phyloP scores from a whole-genome alignment of 805 yeast species.

The Lipomyces yamadae region DNA sequence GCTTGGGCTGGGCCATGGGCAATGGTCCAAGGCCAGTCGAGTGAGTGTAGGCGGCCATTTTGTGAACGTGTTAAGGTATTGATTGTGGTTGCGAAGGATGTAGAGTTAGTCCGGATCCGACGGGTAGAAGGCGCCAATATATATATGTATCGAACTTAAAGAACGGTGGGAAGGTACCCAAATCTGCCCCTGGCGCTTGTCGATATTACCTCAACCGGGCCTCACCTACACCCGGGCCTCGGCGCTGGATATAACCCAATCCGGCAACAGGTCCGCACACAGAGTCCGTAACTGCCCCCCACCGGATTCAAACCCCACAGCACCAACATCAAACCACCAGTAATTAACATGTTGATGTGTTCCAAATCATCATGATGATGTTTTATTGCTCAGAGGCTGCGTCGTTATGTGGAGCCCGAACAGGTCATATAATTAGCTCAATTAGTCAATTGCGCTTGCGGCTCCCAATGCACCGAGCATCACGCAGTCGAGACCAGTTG shows the following conservation, averaged over 20 bases:
- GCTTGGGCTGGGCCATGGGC: constrained; percentile 60
- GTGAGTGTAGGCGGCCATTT: constrained; percentile 33
- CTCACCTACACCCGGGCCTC: too few relatives aligned
- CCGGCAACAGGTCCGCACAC: constrained; percentile 1
- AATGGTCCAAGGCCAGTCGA: constrained; percentile 49
- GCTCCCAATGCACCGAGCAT: too few relatives aligned
- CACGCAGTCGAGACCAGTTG: too few relatives aligned
- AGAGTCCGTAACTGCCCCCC: background rate
- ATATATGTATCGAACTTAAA: too few relatives aligned
- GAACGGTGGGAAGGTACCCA: background rate
- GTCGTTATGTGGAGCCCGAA: too few relatives aligned
- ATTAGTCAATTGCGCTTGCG: too few relatives aligned
- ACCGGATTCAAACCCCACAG: background rate
- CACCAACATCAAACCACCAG: too few relatives aligned
- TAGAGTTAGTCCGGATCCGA: background rate
- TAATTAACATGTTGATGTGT: too few relatives aligned
- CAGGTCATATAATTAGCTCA: too few relatives aligned
- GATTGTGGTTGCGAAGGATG: background rate
- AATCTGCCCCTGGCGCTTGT: background rate
- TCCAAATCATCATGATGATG: too few relatives aligned
- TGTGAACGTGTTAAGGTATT: background rate
- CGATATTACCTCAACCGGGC: background rate
- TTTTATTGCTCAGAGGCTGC: too few relatives aligned
- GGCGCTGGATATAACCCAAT: background rate
- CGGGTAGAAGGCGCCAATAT: background rate